Evolutionary conservation across 805 yeast genomes (phyloP).

Genomic region (Saccharomycopsis microspora): DNA sequence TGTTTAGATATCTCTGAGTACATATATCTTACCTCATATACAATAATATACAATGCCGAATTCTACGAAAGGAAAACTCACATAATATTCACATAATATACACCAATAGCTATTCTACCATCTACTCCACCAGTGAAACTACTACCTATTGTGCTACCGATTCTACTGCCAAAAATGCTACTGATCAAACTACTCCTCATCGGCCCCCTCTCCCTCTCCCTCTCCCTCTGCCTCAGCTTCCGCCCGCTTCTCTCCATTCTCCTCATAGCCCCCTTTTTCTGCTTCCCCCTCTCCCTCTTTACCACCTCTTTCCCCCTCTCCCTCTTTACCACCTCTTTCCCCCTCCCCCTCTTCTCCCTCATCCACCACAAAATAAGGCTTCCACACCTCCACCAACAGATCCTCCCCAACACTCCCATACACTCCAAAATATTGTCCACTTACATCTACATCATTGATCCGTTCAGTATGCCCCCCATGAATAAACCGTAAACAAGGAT

Average conservation of each 20-base stretch:
- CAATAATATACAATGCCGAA: not conserved
- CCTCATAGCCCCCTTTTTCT: slow-evolving; percentile 12
- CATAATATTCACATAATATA: not conserved
- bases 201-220: slow-evolving; percentile 11
- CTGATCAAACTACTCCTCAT: slow-evolving; percentile 3
- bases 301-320: slow-evolving; percentile 12
- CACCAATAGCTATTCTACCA: not conserved
- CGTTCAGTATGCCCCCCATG: slow-evolving; percentile 82
- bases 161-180: not conserved
- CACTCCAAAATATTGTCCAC: slow-evolving; percentile 46
- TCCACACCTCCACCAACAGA: slow-evolving; percentile 67
- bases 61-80: not conserved
- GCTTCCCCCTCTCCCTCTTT: not conserved
- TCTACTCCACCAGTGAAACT: not conserved
- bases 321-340: slow-evolving; percentile 3
- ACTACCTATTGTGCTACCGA: not conserved
- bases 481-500: slow-evolving; percentile 67
- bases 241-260: slow-evolving; percentile 1
- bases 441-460: slow-evolving; percentile 57
- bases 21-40: not conserved
- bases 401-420: slow-evolving; percentile 61
- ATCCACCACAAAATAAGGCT: slow-evolving; percentile 26
- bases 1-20: too few species aligned
- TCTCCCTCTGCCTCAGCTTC: slow-evolving; percentile 6
- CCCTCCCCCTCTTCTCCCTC: slow-evolving; percentile 23